phyloP scores from a whole-genome alignment of 2,329 filamentous ascomycete genomes.

The Xylaria sp. region DNA sequence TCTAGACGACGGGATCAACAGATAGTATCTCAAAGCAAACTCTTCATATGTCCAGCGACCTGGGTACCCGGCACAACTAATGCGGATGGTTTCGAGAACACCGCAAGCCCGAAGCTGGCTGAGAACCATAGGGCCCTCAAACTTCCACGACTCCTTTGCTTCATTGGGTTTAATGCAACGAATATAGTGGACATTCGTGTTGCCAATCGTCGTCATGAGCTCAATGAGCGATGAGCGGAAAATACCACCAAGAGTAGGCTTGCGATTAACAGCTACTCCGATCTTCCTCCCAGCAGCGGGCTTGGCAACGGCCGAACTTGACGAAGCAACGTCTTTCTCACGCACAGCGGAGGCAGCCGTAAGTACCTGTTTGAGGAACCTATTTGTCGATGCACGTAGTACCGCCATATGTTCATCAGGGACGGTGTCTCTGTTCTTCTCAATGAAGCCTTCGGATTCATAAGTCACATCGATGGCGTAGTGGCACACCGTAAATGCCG shows the following conservation, averaged over 20 bases:
- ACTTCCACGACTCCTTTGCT: conserved; percentile 95
- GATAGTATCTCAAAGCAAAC: conserved; percentile 97
- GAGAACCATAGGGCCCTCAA: conserved; percentile 98
- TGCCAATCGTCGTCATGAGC: conserved; percentile 97
- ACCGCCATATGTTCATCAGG: conserved; percentile 98
- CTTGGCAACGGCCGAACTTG: conserved; percentile 77
- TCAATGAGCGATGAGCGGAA: conserved; percentile 99
- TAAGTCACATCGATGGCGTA: conserved; percentile 99
- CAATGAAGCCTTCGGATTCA: conserved; percentile 98
- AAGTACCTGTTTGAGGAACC: conserved; percentile 84
- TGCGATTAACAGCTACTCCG: conserved; percentile 91
- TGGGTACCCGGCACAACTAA: conserved; percentile 96
- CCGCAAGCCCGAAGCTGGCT: conserved; percentile 97
- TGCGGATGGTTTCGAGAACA: conserved; percentile 97
- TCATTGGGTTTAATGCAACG: conserved; percentile 99
- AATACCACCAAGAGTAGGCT: conserved; percentile 96
- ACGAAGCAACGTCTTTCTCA: conserved; percentile 82
- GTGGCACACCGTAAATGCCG: conserved; percentile 96
- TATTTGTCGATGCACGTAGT: conserved; percentile 82
- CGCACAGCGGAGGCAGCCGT: conserved; percentile 86
- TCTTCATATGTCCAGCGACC: conserved; percentile 99
- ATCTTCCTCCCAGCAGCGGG: conserved; percentile 85
- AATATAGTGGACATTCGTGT: conserved; percentile 98
- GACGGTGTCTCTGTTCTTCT: conserved; percentile 99
- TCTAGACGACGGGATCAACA: conserved; percentile 87